Conservation (phyloP, 768 basidiomycete species). For the Rhizopogon rudus region DNA sequence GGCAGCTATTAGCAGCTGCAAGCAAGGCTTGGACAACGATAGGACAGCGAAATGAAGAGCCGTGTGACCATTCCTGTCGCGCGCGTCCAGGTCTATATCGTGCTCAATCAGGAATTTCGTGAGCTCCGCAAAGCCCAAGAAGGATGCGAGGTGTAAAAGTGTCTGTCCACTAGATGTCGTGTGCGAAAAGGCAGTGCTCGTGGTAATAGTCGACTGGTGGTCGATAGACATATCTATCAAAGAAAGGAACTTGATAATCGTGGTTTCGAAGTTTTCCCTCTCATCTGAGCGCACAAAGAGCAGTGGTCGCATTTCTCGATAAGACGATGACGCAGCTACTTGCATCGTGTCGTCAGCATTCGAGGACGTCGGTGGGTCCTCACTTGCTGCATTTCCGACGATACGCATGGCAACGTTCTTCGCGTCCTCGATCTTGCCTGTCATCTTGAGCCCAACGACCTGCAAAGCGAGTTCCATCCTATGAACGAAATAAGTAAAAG, state of each 20-base stretch:
- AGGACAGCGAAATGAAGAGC: conserved; percentile 84
- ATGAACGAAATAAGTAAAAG: conserved; percentile 12
- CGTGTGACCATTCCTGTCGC: conserved; percentile 89
- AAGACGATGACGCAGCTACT: conserved; percentile 37
- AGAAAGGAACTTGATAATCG: conserved; percentile 76
- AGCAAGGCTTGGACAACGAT: conserved; percentile 57
- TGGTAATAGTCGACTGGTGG: conserved; percentile 33
- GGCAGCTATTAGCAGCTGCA: conserved; percentile 61
- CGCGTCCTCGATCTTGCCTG: conserved; percentile 90
- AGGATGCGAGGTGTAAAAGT: conserved; percentile 80
- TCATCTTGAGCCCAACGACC: conserved; percentile 95
- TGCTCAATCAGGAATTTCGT: conserved; percentile 66
- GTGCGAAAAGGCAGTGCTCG: conserved; percentile 61
- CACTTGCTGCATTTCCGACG: conserved; percentile 66
- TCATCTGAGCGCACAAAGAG: conserved; percentile 52
- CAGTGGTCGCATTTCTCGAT: conserved; percentile 52
- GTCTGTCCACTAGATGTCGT: conserved; percentile 75
- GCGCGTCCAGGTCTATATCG: conserved; percentile 72
- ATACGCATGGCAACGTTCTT: conserved; percentile 92
- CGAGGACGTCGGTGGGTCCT: conserved; percentile 38
- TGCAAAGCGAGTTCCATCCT: conserved; percentile 96
- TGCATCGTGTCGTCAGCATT: conserved; percentile 48
- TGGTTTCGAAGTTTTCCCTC: conserved; percentile 62
- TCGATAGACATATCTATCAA: conserved; percentile 66
- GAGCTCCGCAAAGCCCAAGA: conserved; percentile 71